Evolutionary conservation across 352 stramenopile genomes (phyloP), one percentile per base, ranked within the genome.

Genomic region (Pythium dissimile): DNA sequence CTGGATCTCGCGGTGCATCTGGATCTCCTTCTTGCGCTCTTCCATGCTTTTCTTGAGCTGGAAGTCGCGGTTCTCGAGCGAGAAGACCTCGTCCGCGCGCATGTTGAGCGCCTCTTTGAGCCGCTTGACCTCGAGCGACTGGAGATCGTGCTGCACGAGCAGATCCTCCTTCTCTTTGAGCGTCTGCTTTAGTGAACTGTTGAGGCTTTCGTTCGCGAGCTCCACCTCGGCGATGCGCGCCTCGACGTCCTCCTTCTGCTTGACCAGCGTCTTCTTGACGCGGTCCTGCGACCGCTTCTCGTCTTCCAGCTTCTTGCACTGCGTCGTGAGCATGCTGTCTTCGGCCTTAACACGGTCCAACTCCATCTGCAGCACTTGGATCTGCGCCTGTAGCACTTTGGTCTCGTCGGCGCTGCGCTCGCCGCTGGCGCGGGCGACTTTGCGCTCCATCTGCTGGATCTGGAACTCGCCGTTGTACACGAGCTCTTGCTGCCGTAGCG

Each of bases 401-500:
- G 97, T 98, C 64, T 99, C 96, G 47, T 98, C 96, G 35, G 95
- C 93, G 30, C 83, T 96, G 21, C 94, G 83, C 63, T 98, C 91
- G 5, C 95, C 96, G 32, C 93, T 94, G 44, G 90, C 94, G 30
- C 92, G 84, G 24, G 93, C 86, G 21, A 98, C 87, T 59, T 98
- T 98, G 41, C 90, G 84, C 71, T 98, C 93, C 77, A 98, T 97
- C 66, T 97, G 90, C 66, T 98, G 92, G 58, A 98, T 98, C 73
- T 98, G 90, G 69, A 98, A 98, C 71, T 98, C 96, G 44, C 92
- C 92, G 66, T 97, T 97, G 69, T 98, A 98, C 48, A 98, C 74
- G 8, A 98, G 74, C 72, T 98, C 95, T 57, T 97, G 84, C 64
- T 99, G 96, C 0, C 87, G 77, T 27, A 95, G 69, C 28, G 80